phyloP scores from a whole-genome alignment of 768 basidiomycete species.

The Saitozyma sp. region DNA sequence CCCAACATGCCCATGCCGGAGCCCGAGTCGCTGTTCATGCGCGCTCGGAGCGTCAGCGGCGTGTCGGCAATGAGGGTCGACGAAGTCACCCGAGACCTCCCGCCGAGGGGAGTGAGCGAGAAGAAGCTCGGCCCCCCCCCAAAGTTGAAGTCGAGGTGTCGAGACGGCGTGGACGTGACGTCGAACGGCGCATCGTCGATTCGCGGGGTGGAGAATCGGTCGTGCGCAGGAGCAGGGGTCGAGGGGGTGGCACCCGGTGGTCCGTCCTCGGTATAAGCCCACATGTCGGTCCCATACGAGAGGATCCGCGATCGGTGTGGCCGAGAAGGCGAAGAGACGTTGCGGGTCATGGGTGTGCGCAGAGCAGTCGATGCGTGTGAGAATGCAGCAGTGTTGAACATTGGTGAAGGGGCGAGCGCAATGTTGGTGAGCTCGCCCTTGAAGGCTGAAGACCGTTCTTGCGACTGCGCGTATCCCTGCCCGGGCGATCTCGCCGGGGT shows the following conservation, averaged over 20 bases:
- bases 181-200: conserved; percentile 45
- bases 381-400: conserved; percentile 20
- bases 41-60: conserved; percentile 7
- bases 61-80: conserved; percentile 9
- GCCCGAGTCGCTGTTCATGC: not conserved
- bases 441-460: conserved; percentile 39
- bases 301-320: conserved; percentile 40
- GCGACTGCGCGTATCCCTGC: conserved; percentile 30
- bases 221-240: conserved; percentile 34
- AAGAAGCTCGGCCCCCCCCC: conserved; percentile 38
- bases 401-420: conserved; percentile 44
- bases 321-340: conserved; percentile 1
- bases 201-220: conserved; percentile 38
- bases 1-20: not conserved
- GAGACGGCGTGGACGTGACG: conserved; percentile 43
- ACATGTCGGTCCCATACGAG: conserved; percentile 41
- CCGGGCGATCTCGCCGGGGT: conserved; percentile 27
- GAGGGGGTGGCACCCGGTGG: conserved; percentile 17
- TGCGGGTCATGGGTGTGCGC: conserved; percentile 17
- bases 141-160: conserved; percentile 48
- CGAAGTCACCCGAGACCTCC: conserved; percentile 28
- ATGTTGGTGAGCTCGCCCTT: conserved; percentile 34
- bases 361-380: not conserved
- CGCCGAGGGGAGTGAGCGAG: conserved; percentile 42
- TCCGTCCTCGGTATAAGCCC: conserved; percentile 31